A percentile compares a stretch with the other conserved stretches of the same genome.
These are phyloP conservation scores for Malassezia caprae DNA, from an alignment of 1,284 basidiomycete genomes.

Conservation along the genomic window DNA sequence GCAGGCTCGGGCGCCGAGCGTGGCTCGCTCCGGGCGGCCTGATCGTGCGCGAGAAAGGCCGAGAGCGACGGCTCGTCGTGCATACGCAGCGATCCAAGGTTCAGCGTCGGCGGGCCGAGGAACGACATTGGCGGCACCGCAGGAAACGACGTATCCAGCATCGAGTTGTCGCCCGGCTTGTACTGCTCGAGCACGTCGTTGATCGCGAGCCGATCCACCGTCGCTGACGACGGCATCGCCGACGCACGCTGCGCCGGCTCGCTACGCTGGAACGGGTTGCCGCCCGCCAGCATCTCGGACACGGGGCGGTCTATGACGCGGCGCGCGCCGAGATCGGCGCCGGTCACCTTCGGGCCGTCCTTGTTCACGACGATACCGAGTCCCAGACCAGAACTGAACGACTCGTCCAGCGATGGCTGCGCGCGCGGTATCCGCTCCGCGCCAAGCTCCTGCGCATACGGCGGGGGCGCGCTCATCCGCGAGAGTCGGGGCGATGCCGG, in stretches of 20 bases:
- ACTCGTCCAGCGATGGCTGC: background rate
- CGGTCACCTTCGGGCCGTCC: background rate
- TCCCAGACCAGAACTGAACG: background rate
- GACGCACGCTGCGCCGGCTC: background rate
- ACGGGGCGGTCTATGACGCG: background rate
- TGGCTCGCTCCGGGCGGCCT: background rate
- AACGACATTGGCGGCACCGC: background rate
- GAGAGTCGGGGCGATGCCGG: background rate
- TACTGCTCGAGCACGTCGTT: slow-evolving; percentile 19
- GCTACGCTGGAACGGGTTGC: slow-evolving; percentile 6
- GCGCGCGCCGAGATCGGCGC: background rate
- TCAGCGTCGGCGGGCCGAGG: background rate
- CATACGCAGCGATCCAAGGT: background rate
- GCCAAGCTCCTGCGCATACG: background rate
- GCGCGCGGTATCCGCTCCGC: background rate
- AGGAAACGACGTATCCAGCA: slow-evolving; percentile 1
- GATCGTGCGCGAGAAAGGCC: background rate
- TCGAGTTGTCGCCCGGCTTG: slow-evolving; percentile 10
- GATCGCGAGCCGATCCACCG: slow-evolving; percentile 9
- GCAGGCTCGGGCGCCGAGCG: background rate
- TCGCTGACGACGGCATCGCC: slow-evolving; percentile 10
- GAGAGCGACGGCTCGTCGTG: background rate
- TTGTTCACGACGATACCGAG: slow-evolving; percentile 9
- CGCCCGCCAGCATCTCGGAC: background rate
- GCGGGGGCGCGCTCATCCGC: slow-evolving; percentile 1